phyloP scores from a whole-genome alignment of 768 basidiomycete species.

The Tricholomella constricta region DNA sequence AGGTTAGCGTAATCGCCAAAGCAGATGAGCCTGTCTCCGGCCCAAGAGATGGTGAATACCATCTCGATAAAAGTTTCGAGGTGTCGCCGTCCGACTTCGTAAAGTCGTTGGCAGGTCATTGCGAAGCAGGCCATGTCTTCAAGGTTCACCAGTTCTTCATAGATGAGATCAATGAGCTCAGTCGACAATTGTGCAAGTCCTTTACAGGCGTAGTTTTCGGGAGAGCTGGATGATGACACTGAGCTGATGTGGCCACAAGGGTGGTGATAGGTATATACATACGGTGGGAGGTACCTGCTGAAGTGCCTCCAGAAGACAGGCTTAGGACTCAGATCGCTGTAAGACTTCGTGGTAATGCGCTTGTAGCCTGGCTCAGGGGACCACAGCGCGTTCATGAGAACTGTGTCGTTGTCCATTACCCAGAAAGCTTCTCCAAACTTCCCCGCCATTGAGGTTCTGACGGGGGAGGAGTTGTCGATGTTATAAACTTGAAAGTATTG shows the following conservation, averaged over 20 bases:
- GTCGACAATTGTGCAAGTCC: neutral
- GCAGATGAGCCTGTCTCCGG: slow-evolving; percentile 24
- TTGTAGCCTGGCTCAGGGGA: neutral
- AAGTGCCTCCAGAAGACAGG: no score
- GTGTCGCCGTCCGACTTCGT: neutral
- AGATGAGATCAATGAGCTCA: neutral
- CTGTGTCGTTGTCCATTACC: neutral
- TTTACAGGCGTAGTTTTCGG: neutral
- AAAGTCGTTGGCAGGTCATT: slow-evolving; percentile 2
- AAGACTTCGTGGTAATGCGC: no score
- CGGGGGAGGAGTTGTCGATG: slow-evolving; percentile 2
- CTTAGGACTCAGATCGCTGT: no score
- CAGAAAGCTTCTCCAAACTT: neutral
- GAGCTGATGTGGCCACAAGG: neutral
- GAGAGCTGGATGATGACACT: neutral
- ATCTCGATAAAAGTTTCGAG: neutral
- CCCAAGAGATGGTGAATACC: slow-evolving; percentile 11
- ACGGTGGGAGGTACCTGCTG: neutral
- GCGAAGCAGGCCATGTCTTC: neutral
- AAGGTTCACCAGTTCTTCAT: neutral
- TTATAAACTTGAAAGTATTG: slow-evolving; percentile 1
- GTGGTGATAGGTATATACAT: neutral
- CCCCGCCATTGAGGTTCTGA: neutral
- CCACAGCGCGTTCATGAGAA: neutral
- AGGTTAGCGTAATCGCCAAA: slow-evolving; percentile 13